Conservation (phyloP, 176 grass and related monocot species). For the Rhynchospora breviuscula region DNA sequence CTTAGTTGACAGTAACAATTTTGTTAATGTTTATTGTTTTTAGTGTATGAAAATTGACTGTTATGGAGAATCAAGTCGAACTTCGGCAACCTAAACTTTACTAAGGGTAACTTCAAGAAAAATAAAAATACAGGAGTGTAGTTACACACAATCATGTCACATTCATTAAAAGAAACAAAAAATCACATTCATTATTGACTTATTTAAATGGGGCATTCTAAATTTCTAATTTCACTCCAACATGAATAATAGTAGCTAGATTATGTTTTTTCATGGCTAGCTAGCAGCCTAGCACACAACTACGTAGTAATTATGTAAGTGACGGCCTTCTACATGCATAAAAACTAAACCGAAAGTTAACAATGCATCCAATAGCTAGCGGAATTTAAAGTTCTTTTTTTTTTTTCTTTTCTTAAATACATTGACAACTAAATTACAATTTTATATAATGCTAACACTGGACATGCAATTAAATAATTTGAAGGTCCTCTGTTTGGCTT, state of each 20-base stretch:
- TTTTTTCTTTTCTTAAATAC: not conserved
- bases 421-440: not conserved
- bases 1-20: not conserved
- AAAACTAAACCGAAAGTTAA: not conserved
- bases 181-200: too few species aligned
- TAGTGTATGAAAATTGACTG: not conserved
- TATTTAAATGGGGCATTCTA: not conserved
- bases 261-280: not conserved
- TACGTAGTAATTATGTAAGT: not conserved
- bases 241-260: not conserved
- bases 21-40: not conserved
- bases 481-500: slow-evolving; percentile 55
- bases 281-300: not conserved
- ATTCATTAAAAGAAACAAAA: too few species aligned
- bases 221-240: not conserved
- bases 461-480: not conserved
- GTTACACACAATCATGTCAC: not conserved
- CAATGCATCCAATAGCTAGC: not conserved
- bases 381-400: not conserved
- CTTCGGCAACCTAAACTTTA: not conserved
- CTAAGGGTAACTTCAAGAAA: not conserved
- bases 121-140: not conserved
- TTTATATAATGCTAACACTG: not conserved
- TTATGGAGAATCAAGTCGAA: not conserved
- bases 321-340: not conserved